These are phyloP conservation scores for Candida broadrunensis DNA, from an alignment of 805 yeast genomes.

Conservation along the genomic window DNA sequence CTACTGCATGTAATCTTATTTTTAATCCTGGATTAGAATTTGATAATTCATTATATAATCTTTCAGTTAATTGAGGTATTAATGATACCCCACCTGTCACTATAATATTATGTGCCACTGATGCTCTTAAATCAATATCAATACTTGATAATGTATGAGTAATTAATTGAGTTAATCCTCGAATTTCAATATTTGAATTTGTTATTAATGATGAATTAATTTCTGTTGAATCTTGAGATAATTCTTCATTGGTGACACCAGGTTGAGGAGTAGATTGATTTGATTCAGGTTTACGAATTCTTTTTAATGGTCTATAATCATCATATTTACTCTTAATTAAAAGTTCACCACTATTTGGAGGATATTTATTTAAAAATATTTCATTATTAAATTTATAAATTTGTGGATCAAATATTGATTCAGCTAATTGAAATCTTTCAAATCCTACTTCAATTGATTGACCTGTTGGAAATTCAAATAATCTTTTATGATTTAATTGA, in stretches of 20 bases:
- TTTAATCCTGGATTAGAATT: slow-evolving; percentile 78
- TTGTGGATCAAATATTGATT: slow-evolving; percentile 68
- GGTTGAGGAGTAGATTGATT: slow-evolving; percentile 29
- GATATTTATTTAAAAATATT: slow-evolving; percentile 22
- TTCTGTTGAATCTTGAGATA: neutral
- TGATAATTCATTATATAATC: slow-evolving; percentile 69
- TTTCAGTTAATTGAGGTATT: slow-evolving; percentile 76
- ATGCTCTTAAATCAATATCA: slow-evolving; percentile 82
- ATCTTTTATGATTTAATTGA: slow-evolving; percentile 33
- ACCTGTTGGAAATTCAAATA: slow-evolving; percentile 77
- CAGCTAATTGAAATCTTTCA: slow-evolving; percentile 64
- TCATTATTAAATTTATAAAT: slow-evolving; percentile 32
- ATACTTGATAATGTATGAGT: slow-evolving; percentile 53
- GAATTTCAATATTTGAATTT: slow-evolving; percentile 9
- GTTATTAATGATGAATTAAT: neutral
- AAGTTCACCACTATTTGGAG: slow-evolving; percentile 51
- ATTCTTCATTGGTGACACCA: slow-evolving; percentile 4
- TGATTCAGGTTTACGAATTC: slow-evolving; percentile 47
- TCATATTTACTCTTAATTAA: slow-evolving; percentile 45
- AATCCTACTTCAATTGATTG: slow-evolving; percentile 57
- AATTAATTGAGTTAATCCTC: slow-evolving; percentile 61
- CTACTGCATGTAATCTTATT: slow-evolving; percentile 78
- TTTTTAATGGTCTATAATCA: slow-evolving; percentile 72
- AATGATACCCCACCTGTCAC: slow-evolving; percentile 82
- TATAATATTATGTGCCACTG: slow-evolving; percentile 83